Evolutionary conservation across 163 green algal species (phyloP), one percentile per base, ranked within the genome.

Genomic region (Chlamydomonas reinhardtii): DNA sequence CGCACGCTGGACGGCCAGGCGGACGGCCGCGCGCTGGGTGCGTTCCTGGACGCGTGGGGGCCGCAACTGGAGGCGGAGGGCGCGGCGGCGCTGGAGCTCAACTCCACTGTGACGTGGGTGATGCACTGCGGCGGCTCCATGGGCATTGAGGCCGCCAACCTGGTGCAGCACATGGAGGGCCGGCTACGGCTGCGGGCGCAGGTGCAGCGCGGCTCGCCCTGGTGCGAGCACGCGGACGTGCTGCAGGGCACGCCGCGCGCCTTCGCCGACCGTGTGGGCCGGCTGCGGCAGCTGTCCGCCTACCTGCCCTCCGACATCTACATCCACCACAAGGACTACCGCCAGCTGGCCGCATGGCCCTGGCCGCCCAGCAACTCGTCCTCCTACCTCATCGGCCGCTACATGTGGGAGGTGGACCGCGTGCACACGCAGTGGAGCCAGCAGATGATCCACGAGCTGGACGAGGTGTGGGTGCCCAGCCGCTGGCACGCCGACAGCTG

Each of bases 301-400:
- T 76, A 76, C 71, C 71, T 76, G 16, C 71, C 71, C 19, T 76
- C 71, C 24, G 71, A 76, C 71, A 76, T 76, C 35, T 31, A 62
- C 4, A 61, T 76, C 43, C 71, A 76, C 71, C 71, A 76, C 25
- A 76, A 76, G 71, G 71, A 76, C 25, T 76, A 76, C 35, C 71
- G 71, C 31, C 71, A 76, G 71, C 35, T 76, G 71, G 71, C 71
- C 4, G 71, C 71, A 31, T 76, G 71, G 71, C 71, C 71, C 35
- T 76, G 71, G 71, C 71, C 71, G 25, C 71, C 71, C 37, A 76
- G 32, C 71, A 76, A 76, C 71, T 76, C 71, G 2, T 62, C 71
- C 35, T 12, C 71, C 17, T 76, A 76, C 71, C 43, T 76, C 35
- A 76, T 76, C 37, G 71, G 71, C 19, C 71, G 71, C n/a, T 76